Conservation (phyloP, 2,329 filamentous ascomycete genomes). For the Xylariaceae sp. region DNA sequence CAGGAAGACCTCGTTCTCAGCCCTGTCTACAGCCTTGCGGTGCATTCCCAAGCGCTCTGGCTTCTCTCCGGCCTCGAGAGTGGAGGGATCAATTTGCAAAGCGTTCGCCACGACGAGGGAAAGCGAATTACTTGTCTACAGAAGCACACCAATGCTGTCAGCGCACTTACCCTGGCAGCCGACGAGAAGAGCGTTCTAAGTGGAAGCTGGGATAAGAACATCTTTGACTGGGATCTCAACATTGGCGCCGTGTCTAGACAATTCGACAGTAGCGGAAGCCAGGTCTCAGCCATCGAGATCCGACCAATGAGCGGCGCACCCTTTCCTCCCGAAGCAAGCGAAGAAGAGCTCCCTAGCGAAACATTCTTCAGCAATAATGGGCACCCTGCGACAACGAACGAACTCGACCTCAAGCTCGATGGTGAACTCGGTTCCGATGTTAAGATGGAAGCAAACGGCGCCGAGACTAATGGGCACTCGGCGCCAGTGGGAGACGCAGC, state of each 20-base stretch:
- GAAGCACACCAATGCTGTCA: constrained; percentile 89
- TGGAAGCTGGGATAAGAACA: constrained; percentile 94
- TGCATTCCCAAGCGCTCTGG: constrained; percentile 90
- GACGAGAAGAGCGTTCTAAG: constrained; percentile 89
- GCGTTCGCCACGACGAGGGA: constrained; percentile 91
- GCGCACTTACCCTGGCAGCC: constrained; percentile 78
- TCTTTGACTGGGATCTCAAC: constrained; percentile 94
- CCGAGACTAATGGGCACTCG: constrained; percentile 42
- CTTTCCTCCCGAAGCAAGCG: constrained; percentile 73
- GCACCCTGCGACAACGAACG: constrained; percentile 62
- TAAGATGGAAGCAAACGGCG: constrained; percentile 41
- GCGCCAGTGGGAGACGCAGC: constrained; percentile 41
- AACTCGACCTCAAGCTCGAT: constrained; percentile 47
- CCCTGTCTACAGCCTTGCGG: constrained; percentile 91
- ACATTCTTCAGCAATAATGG: constrained; percentile 81
- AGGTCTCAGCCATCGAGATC: constrained; percentile 88
- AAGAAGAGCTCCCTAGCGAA: constrained; percentile 63
- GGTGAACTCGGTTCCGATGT: constrained; percentile 44
- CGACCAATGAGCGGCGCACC: constrained; percentile 77
- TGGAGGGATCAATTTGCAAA: constrained; percentile 91
- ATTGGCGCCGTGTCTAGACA: constrained; percentile 76
- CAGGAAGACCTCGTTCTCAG: constrained; percentile 72
- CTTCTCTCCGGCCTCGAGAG: constrained; percentile 88
- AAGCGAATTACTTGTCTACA: constrained; percentile 83
- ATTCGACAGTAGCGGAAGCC: constrained; percentile 78